Percentiles rank a stretch among this genome's conserved stretches.
phyloP scores from a whole-genome alignment of 148 eudicot species.

The Rhododendron molle region DNA sequence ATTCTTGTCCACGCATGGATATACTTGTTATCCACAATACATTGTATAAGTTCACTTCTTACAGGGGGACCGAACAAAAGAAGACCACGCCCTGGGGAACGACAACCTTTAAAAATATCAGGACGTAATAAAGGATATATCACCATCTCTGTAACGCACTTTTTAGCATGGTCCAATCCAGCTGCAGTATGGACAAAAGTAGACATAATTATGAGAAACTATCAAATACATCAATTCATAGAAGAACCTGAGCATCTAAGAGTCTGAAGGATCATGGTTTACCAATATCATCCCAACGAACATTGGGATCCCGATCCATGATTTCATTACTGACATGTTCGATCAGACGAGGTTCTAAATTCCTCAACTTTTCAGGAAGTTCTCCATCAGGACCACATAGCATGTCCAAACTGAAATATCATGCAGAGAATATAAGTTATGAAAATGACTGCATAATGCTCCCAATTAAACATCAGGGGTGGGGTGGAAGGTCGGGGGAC shows the following conservation, averaged over 20 bases:
- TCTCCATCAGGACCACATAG: conserved; percentile 95
- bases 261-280: conserved; percentile 11
- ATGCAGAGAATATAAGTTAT: not conserved
- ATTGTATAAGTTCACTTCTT: conserved; percentile 28
- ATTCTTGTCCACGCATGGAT: not conserved
- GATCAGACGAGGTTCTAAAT: conserved; percentile 93
- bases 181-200: conserved; percentile 40
- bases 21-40: not conserved
- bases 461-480: not conserved
- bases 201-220: conserved; percentile 4
- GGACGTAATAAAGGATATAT: conserved; percentile 97
- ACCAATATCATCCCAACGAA: conserved; percentile 99
- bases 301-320: conserved; percentile 96
- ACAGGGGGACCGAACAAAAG: conserved; percentile 98
- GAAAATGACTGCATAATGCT: conserved; percentile 4
- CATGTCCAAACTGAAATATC: conserved; percentile 68
- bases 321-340: conserved; percentile 97
- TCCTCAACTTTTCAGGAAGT: conserved; percentile 92
- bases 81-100: conserved; percentile 99
- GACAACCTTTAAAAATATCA: conserved; percentile 96
- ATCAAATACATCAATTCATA: not conserved
- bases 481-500: not conserved
- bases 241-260: not conserved
- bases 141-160: conserved; percentile 98
- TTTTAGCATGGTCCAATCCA: conserved; percentile 97